A percentile compares a stretch with the other conserved stretches of the same genome.
phyloP scores from a whole-genome alignment of 2,329 filamentous ascomycete species.

The Exophiala aquamarina region DNA sequence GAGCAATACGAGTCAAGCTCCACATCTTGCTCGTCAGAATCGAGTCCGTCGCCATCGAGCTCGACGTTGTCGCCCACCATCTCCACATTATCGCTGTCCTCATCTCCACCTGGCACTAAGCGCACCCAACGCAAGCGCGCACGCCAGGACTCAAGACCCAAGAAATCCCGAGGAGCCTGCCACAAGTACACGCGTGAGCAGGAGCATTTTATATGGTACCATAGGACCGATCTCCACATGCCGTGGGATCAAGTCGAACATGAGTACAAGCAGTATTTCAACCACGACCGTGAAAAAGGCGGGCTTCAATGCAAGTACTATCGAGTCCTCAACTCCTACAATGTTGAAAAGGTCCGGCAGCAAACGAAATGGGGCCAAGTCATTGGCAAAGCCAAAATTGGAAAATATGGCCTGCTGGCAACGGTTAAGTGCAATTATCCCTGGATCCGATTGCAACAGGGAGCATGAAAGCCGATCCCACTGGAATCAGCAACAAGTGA shows the following conservation, averaged over 20 bases:
- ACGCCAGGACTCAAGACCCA: no score
- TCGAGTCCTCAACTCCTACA: constrained; percentile 47
- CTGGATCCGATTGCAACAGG: no score
- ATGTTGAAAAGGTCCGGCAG: constrained; percentile 44
- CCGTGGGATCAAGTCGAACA: constrained; percentile 48
- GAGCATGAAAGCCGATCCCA: no score
- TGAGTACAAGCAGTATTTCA: constrained; percentile 45
- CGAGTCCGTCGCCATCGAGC: no score
- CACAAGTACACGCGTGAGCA: constrained; percentile 49
- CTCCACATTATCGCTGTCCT: no score
- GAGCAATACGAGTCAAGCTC: no score
- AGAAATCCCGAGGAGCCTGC: constrained; percentile 36
- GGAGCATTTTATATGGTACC: constrained; percentile 52
- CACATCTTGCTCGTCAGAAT: no score
- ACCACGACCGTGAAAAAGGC: constrained; percentile 40
- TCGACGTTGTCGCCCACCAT: no score
- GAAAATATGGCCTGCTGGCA: constrained; percentile 32
- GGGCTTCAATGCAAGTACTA: constrained; percentile 53
- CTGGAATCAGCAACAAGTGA: no score
- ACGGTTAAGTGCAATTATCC: constrained; percentile 10
- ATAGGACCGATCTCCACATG: constrained; percentile 46
- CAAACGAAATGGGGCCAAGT: constrained; percentile 35
- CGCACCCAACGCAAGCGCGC: no score
- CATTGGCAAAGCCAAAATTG: no score
- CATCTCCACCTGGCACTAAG: no score